These are phyloP conservation scores for Neoarthrinium moseri DNA, from an alignment of 2,329 filamentous ascomycete genomes.

Conservation along the genomic window DNA sequence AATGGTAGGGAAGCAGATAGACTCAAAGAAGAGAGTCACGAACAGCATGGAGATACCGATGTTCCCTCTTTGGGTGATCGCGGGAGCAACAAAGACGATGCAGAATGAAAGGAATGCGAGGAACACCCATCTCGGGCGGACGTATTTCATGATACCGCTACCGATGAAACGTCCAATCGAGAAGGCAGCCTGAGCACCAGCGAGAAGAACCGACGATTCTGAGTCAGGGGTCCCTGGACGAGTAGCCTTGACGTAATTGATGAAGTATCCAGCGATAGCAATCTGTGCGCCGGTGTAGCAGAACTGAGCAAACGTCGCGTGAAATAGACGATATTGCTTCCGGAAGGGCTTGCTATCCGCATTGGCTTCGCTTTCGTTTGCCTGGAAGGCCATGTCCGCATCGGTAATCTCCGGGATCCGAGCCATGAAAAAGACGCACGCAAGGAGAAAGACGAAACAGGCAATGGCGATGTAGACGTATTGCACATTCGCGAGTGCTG, in stretches of 20 bases:
- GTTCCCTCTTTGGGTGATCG: slow-evolving; percentile 1
- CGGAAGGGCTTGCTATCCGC: slow-evolving; percentile 43
- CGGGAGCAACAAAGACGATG: slow-evolving; percentile 55
- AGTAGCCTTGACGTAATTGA: slow-evolving; percentile 32
- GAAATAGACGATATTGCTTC: slow-evolving; percentile 55
- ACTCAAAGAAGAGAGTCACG: slow-evolving; percentile 13
- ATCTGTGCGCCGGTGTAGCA: slow-evolving; percentile 55
- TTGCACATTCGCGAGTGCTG: slow-evolving; percentile 51
- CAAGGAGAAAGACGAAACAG: slow-evolving; percentile 50
- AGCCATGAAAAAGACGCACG: slow-evolving; percentile 51
- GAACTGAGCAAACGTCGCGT: slow-evolving; percentile 54
- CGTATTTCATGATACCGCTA: slow-evolving; percentile 8
- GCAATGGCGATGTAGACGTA: slow-evolving; percentile 58
- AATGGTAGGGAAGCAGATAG: slow-evolving; percentile 12
- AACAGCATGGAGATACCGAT: slow-evolving; percentile 7
- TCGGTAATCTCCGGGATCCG: slow-evolving; percentile 51
- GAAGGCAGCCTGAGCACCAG: slow-evolving; percentile 69
- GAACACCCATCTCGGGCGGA: slow-evolving; percentile 43
- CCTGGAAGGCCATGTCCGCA: slow-evolving; percentile 58
- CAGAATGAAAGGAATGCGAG: slow-evolving; percentile 66
- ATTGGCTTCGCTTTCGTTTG: slow-evolving; percentile 42
- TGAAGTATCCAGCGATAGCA: slow-evolving; percentile 44
- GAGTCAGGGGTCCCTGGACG: neutral
- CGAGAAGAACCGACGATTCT: slow-evolving; percentile 46
- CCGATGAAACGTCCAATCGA: slow-evolving; percentile 66